Percentiles rank a stretch among this genome's conserved stretches.
These are phyloP conservation scores for Podaxis sp. DNA, from an alignment of 768 basidiomycete genomes.

Conservation along the genomic window DNA sequence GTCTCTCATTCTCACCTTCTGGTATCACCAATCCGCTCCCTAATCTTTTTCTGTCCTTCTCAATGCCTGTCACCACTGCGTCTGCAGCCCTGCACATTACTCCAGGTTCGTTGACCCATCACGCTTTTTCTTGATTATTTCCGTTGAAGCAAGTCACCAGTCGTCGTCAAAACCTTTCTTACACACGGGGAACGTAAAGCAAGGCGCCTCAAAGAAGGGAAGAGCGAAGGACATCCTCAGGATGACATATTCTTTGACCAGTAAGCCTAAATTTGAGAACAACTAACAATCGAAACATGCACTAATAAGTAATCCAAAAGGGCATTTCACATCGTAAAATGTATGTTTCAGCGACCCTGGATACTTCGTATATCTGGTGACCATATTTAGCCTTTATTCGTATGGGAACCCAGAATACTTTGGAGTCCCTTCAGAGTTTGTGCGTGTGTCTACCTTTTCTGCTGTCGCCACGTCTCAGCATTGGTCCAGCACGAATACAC, in stretches of 20 bases:
- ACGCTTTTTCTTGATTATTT: neutral
- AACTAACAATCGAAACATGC: neutral
- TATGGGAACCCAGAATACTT: slow-evolving; percentile 60
- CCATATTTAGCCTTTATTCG: slow-evolving; percentile 53
- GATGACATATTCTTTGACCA: slow-evolving; percentile 71
- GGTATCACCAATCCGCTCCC: slow-evolving; percentile 10
- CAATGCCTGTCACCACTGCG: slow-evolving; percentile 51
- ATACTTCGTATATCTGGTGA: neutral
- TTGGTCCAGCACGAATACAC: slow-evolving; percentile 56
- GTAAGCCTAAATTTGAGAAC: slow-evolving; percentile 30
- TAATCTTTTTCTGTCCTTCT: slow-evolving; percentile 9
- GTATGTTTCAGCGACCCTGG: neutral
- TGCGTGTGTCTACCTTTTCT: slow-evolving; percentile 24
- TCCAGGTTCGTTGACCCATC: slow-evolving; percentile 34
- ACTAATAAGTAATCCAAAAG: slow-evolving; percentile 24
- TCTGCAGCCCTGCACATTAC: slow-evolving; percentile 56
- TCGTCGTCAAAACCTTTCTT: slow-evolving; percentile 52
- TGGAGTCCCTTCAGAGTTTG: slow-evolving; percentile 73
- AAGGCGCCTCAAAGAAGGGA: slow-evolving; percentile 32
- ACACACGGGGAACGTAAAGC: slow-evolving; percentile 45
- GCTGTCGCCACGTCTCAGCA: neutral
- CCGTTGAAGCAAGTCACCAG: slow-evolving; percentile 24
- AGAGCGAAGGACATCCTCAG: slow-evolving; percentile 45
- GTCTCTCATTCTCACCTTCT: slow-evolving; percentile 10
- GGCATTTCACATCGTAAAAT: slow-evolving; percentile 69